Percentiles rank a stretch among this genome's conserved stretches.
phyloP scores from a whole-genome alignment of 2,329 filamentous ascomycete species.

The Tolypocladium ovalisporum region DNA sequence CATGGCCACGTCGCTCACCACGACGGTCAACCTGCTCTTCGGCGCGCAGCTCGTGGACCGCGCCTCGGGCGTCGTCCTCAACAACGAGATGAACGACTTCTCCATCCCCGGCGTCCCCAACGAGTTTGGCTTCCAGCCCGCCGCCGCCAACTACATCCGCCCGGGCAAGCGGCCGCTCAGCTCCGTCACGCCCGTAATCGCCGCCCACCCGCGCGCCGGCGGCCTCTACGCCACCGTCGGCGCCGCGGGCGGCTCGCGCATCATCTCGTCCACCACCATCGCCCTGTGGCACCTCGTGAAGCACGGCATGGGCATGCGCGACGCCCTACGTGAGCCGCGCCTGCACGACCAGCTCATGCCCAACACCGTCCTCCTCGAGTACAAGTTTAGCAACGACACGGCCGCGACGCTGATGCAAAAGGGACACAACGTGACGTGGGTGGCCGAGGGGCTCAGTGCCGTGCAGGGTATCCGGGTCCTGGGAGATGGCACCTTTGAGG shows the following conservation, averaged over 20 bases:
- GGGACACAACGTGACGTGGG: constrained; percentile 65
- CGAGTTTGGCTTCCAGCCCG: constrained; percentile 76
- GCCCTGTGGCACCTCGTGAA: constrained; percentile 65
- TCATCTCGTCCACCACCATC: constrained; percentile 71
- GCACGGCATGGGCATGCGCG: constrained; percentile 41
- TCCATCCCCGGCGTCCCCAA: constrained; percentile 69
- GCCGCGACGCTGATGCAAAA: constrained; percentile 49
- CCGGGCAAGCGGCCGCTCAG: constrained; percentile 74
- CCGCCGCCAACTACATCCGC: constrained; percentile 68
- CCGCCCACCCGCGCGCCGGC: constrained; percentile 46
- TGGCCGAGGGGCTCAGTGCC: constrained; percentile 50
- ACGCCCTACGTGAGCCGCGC: constrained; percentile 56
- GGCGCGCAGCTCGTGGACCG: constrained; percentile 71
- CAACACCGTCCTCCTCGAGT: constrained; percentile 57
- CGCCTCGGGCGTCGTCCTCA: constrained; percentile 72
- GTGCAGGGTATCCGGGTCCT: constrained; percentile 58
- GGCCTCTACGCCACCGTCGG: constrained; percentile 60
- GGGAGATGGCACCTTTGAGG: constrained; percentile 62
- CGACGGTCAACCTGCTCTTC: constrained; percentile 81
- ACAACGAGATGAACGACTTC: constrained; percentile 69
- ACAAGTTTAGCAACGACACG: constrained; percentile 52
- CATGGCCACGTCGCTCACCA: constrained; percentile 70
- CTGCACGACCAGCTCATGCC: constrained; percentile 78
- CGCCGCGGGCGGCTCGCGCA: constrained; percentile 70
- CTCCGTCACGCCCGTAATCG: constrained; percentile 71